Conservation (phyloP, 129 eudicot species). For the Centaurea solstitialis region DNA sequence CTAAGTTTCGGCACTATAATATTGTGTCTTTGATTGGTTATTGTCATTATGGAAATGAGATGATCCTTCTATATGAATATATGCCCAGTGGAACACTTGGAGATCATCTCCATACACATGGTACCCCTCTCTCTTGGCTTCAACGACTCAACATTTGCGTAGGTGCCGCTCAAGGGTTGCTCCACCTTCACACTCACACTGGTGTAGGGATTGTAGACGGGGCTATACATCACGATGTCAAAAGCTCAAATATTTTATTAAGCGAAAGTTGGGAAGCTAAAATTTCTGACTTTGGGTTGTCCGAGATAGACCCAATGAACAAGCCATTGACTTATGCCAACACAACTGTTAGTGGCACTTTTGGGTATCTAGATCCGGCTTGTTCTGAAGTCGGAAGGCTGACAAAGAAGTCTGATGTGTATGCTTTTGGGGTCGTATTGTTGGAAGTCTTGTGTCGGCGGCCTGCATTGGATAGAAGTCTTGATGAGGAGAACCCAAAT, state of each 20-base stretch:
- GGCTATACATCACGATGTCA: slow-evolving; percentile 31
- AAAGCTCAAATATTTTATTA: slow-evolving; percentile 15
- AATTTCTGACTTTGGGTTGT: background rate
- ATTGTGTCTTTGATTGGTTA: slow-evolving; percentile 17
- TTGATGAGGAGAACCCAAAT: slow-evolving; percentile 28
- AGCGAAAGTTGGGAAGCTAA: slow-evolving; percentile 7
- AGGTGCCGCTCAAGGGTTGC: slow-evolving; percentile 32
- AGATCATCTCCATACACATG: slow-evolving; percentile 21
- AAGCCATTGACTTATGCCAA: slow-evolving; percentile 23
- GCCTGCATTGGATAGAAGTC: slow-evolving; percentile 29
- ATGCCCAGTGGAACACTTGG: slow-evolving; percentile 20
- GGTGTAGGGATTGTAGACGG: slow-evolving; percentile 21
- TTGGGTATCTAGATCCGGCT: slow-evolving; percentile 25
- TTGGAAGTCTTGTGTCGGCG: slow-evolving; percentile 16
- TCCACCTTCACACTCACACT: slow-evolving; percentile 39
- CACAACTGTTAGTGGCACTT: slow-evolving; percentile 21
- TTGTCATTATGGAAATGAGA: slow-evolving; percentile 10
- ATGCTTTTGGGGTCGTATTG: slow-evolving; percentile 23
- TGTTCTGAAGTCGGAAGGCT: slow-evolving; percentile 12
- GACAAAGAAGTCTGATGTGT: slow-evolving; percentile 18
- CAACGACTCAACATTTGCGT: slow-evolving; percentile 31
- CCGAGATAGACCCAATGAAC: slow-evolving; percentile 20
- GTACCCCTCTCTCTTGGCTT: slow-evolving; percentile 30
- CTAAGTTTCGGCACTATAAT: slow-evolving; percentile 16
- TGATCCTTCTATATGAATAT: slow-evolving; percentile 22